Base-by-base conservation (phyloP, 768 basidiomycete species). In the Auricularia sp. region DNA sequence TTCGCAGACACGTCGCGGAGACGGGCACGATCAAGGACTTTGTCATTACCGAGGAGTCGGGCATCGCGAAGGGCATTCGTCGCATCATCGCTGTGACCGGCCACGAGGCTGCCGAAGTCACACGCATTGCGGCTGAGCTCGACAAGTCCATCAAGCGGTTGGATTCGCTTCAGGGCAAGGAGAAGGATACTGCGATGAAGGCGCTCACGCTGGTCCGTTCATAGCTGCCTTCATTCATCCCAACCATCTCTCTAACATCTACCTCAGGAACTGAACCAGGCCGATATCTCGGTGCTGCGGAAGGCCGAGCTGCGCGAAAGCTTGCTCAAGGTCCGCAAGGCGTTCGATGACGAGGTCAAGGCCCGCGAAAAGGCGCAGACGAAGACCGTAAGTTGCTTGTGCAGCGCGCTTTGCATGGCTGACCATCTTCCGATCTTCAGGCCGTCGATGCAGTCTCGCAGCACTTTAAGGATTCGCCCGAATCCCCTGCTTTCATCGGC, bases 21-120 rank as follows among this genome's bases (percentile, higher is more conserved):
- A 99, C 97, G 0, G 93, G 95, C 18, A 93, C 95, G 70, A 98
- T 99, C 82, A 95, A 96, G 76, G 89, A 93, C 72, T 90, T 99
- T 73, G 87, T 95, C 35, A 90, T 99, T 66, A 88, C 84, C 4
- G 97, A 98, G 71, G 97, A 98, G 74, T 91, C 91, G 3, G 95
- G 95, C 39, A 98, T 98, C 70, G 97, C 97, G 6, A 98, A 98
- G 78, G 97, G 97, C 47, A 96, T 98, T 67, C 88, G 97, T 61
- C 86, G 97, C 43, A 87, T 99, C 65, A 87, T 90, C 61, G 97
- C 93, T 43, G 87, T 99, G 61, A 98, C 97, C 0, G 96, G 96
- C 18, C 84, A 93, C 67, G 94, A 98, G 73, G 97, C 97, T 0
- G 83, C 88, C 39, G 88, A 89, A 34, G 92, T 88, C 10, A 86